Evolutionary conservation across 129 eudicot genomes (phyloP).

Genomic region (Daucus carota): DNA sequence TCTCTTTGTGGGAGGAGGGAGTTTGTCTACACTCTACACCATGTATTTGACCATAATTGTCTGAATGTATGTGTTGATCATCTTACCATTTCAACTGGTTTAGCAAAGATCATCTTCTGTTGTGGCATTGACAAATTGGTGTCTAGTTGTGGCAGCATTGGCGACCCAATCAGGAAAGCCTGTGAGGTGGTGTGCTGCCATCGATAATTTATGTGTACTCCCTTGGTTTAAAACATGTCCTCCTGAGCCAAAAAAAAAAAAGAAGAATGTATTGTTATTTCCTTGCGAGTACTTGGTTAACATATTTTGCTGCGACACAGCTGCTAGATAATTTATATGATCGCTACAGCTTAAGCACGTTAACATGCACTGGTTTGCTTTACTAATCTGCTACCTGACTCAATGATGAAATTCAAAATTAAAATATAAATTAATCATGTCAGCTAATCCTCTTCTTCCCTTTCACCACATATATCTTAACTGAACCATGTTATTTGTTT

Average conservation of each 20-base stretch:
- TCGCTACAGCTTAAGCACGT: neutral
- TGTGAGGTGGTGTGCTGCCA: neutral
- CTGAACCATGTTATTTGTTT: no score
- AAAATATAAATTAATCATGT: neutral
- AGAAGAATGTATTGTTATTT: neutral
- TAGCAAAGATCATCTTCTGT: neutral
- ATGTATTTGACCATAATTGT: conserved; percentile 17
- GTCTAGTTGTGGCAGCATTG: neutral
- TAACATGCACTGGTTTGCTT: neutral
- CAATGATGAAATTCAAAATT: neutral
- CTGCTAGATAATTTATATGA: neutral
- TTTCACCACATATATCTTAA: neutral
- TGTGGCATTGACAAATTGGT: neutral
- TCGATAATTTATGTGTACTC: no score
- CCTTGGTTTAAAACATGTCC: no score
- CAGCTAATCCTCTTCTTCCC: neutral
- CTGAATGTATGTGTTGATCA: neutral
- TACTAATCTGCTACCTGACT: neutral
- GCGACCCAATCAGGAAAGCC: neutral
- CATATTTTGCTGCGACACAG: neutral
- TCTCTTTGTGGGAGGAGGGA: neutral
- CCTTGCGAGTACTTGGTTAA: neutral
- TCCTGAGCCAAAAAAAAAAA: neutral
- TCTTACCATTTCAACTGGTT: neutral
- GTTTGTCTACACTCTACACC: neutral